Conservation (phyloP, 202 grass and related monocot species). For the Schoenoplectus tabernaemontani region DNA sequence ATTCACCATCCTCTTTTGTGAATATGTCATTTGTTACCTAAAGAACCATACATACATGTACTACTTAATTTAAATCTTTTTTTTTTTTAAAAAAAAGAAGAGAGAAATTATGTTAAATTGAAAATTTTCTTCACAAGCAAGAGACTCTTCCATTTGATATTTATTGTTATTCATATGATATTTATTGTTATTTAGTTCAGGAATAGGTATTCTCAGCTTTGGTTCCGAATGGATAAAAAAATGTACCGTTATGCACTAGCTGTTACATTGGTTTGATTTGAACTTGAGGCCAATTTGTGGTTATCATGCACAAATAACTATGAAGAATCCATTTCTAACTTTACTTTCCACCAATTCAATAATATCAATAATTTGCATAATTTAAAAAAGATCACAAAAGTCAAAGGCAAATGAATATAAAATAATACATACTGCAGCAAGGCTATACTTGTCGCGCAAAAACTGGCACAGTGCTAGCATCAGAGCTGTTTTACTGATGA, state of each 20-base stretch:
- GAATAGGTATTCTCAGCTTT: not conserved
- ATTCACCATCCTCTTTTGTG: slow-evolving; percentile 98
- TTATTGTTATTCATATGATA: not conserved
- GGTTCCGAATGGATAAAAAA: not conserved
- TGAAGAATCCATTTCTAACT: not conserved
- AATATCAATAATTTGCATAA: not conserved
- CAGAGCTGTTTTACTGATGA: slow-evolving; percentile 89
- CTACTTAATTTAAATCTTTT: not conserved
- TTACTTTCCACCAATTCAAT: not conserved
- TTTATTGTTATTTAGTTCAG: too few relatives aligned
- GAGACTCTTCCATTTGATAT: too few relatives aligned
- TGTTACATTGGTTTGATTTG: not conserved
- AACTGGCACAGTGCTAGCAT: slow-evolving; percentile 79
- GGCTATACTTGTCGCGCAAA: slow-evolving; percentile 87
- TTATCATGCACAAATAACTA: not conserved
- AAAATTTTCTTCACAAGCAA: not conserved
- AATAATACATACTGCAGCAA: slow-evolving; percentile 66
- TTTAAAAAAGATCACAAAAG: not conserved
- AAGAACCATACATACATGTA: slow-evolving; percentile 2
- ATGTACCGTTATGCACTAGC: not conserved
- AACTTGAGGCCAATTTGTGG: not conserved
- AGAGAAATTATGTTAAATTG: not conserved
- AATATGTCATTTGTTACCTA: slow-evolving; percentile 99
- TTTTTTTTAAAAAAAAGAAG: too few relatives aligned
- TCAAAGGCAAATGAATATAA: not conserved